Base-by-base conservation (phyloP, 163 green algal species). In the Scenedesmus sp. region DNA sequence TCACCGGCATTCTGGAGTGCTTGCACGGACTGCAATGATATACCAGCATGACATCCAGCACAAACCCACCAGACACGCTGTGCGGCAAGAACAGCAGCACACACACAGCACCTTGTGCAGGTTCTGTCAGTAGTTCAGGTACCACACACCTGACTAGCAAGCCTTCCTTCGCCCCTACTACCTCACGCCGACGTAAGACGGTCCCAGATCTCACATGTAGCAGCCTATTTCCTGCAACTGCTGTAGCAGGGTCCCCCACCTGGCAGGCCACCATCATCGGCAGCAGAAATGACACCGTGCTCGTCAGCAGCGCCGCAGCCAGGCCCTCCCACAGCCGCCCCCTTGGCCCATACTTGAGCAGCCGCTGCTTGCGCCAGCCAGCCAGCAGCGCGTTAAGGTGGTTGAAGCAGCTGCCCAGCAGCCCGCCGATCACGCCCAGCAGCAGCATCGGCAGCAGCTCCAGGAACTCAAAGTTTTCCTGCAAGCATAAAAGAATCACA, bases 401-500 rank as follows among this genome's bases (percentile, higher is more conserved):
- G 83, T 97, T 98, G 94, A 98, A 98, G 74, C 92, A 86, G 56
- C 90, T 93, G 16, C 97, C 97, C n/a, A 98, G 89, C 59, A 99
- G 86, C 2, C 97, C 97, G 16, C 96, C 97, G 2, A 98, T 88
- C 59, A 98, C 95, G 12, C 97, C 96, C 62, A 99, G 92, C 84
- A 98, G 94, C 88, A 97, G 90, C 94, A 98, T 95, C 5, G 96
- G 97, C 57, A 98, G 57, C 88, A 99, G 93, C 91, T 98, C 95
- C 10, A 95, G 95, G 2, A 95, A 88, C 77, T 96, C 93, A 92
- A 97, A 98, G 79, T 95, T 94, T 59, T 96, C 89, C 87, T 91
- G 87, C 76, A 81, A 5, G 7, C 20, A n/a, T 4, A n/a, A 77
- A 87, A 2, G 2, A 55, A 7, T 7, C 55, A 6, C 93, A 92